These are phyloP conservation scores for Penicillium canescens DNA, from an alignment of 495 filamentous ascomycete genomes.

Conservation along the genomic window DNA sequence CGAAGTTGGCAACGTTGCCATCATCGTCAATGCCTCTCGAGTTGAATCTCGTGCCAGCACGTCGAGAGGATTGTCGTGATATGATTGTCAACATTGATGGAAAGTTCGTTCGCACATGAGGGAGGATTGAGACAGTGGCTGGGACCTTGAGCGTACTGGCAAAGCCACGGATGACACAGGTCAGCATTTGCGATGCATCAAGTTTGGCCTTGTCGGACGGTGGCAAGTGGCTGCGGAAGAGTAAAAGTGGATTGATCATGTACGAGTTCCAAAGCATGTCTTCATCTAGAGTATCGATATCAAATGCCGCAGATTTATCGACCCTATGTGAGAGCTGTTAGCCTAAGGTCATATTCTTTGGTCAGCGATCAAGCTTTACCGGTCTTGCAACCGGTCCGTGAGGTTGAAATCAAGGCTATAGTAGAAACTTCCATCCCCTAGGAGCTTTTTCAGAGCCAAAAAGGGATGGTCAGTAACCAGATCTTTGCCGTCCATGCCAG, in stretches of 20 bases:
- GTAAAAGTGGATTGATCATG: constrained; percentile 90
- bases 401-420: constrained; percentile 97
- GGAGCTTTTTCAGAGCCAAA: constrained; percentile 81
- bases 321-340: constrained; percentile 42
- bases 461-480: constrained; percentile 80
- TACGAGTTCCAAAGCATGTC: constrained; percentile 96
- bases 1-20: constrained; percentile 92
- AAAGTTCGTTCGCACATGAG: constrained; percentile 57
- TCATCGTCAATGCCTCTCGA: constrained; percentile 96
- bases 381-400: constrained; percentile 89
- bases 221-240: constrained; percentile 79
- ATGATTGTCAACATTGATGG: constrained; percentile 85
- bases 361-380: constrained; percentile 46
- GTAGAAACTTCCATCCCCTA: constrained; percentile 95
- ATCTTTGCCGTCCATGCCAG: constrained; percentile 63
- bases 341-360: constrained; percentile 30
- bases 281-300: constrained; percentile 81
- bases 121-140: constrained; percentile 55
- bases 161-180: constrained; percentile 92
- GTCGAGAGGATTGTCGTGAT: constrained; percentile 85
- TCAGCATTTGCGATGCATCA: constrained; percentile 83
- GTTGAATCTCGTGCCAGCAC: constrained; percentile 95
- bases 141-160: constrained; percentile 81
- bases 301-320: constrained; percentile 60
- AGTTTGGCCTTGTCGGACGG: constrained; percentile 69